Base-by-base conservation (phyloP, 371 early-diverging fungal genomes). In the Mucor circinelloides region DNA sequence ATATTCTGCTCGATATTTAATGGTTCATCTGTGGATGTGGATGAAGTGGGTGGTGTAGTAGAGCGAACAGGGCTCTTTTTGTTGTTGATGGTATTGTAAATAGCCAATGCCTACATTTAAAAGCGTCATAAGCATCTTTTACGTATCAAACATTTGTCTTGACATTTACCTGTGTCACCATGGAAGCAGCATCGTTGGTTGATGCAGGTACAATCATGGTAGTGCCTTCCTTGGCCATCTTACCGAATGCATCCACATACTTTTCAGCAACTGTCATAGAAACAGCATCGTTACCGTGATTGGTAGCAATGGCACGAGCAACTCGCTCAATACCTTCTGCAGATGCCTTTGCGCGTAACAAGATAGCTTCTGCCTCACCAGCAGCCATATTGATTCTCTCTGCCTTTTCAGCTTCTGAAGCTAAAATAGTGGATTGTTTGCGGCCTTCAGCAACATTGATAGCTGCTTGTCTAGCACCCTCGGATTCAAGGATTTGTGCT, bases 391-490 rank as follows among this genome's bases (percentile, higher is more conserved):
- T 98, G 69, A 98, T 94, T 76, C 92, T 93, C 67, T 95, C 91
- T 21, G 87, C 82, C 76, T 90, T 93, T 30, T 90, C 90, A 21
- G 97, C 98, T 80, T 99, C 99, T 6, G 98, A 97, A 30, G 94
- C 95, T 60, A 99, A 82, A 68, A 99, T 97, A 15, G 91, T 85
- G 1, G 97, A 88, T 73, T 95, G 95, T 76, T 97, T 97, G 19
- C 86, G 84, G 72, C 99, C 99, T 80, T 99, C 97, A 19, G 99
- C 98, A 13, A 98, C 95, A 69, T 99, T 98, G 78, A 98, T 98
- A 1, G 95, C 95, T 19, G 97, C 90, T 79, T 98, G 98, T 64
- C 99, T 90, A 25, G 86, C 85, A 87, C 90, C 97, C 83, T 99
- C 99, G 25, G 93, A 93, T 73, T 98, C 98, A 10, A 99, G 78